A percentile compares a stretch with the other conserved stretches of the same genome.
These are phyloP conservation scores for Tilletia walkeri DNA, from an alignment of 1,284 basidiomycete species.

Conservation along the genomic window DNA sequence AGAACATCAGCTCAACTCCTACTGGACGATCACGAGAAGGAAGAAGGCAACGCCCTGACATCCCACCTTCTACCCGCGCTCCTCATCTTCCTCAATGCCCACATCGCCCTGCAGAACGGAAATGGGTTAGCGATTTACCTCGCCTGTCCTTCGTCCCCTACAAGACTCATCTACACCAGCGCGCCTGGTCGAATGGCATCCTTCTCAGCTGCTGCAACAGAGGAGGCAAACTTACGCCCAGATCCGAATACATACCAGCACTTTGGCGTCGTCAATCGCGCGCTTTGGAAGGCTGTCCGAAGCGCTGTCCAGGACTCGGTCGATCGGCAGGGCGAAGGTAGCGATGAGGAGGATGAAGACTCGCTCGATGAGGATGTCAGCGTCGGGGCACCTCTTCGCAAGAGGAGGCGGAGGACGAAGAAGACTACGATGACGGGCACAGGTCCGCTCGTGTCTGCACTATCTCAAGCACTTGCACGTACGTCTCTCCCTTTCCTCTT, in stretches of 20 bases:
- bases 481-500: conserved; percentile 8
- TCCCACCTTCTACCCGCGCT: conserved; percentile 51
- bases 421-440: background rate
- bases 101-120: conserved; percentile 83
- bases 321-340: background rate
- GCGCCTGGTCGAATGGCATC: conserved; percentile 22
- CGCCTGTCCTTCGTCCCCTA: conserved; percentile 57
- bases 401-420: background rate
- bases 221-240: conserved; percentile 15
- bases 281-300: conserved; percentile 6
- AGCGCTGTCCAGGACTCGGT: background rate
- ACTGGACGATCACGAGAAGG: background rate
- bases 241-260: conserved; percentile 51
- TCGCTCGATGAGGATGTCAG: background rate
- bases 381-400: background rate
- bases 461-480: conserved; percentile 38
- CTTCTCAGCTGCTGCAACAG: background rate
- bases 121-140: conserved; percentile 90
- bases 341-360: background rate
- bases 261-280: conserved; percentile 29
- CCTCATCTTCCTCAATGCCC: conserved; percentile 86
- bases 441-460: conserved; percentile 30
- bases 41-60: background rate
- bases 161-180: conserved; percentile 36
- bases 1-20: background rate